Evolutionary conservation across 225 moss, liverwort and hornwort species (phyloP).

Genomic region (Pleurozium schreberi): DNA sequence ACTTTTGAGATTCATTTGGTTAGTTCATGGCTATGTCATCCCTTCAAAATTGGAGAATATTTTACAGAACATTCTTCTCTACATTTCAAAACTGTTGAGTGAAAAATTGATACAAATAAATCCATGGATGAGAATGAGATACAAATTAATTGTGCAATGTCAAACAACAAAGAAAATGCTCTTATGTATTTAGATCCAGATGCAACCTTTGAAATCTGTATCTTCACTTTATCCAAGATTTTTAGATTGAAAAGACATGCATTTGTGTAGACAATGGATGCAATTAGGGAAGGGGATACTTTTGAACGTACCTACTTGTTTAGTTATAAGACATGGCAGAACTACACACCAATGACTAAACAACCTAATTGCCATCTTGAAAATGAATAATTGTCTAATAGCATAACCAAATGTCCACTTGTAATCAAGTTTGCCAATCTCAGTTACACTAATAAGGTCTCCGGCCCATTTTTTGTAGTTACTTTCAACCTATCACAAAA

Average conservation of each 20-base stretch:
- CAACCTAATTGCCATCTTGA: neutral
- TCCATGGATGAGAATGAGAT: neutral
- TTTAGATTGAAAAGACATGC: neutral
- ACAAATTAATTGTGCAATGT: neutral
- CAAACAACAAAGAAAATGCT: neutral
- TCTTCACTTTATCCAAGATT: neutral
- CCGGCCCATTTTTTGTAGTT: neutral
- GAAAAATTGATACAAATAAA: neutral
- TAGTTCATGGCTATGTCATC: neutral
- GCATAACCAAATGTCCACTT: neutral
- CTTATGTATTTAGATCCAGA: neutral
- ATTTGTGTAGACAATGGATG: rapidly evolving
- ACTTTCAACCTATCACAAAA: too few species aligned
- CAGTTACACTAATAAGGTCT: neutral
- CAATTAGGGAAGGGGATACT: neutral
- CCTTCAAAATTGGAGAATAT: neutral
- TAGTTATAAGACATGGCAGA: too few species aligned
- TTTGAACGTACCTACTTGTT: neutral
- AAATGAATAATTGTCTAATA: neutral
- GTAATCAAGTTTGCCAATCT: neutral
- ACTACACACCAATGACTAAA: neutral
- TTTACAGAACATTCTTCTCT: neutral
- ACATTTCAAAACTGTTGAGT: neutral
- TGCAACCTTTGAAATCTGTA: neutral
- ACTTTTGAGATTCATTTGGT: neutral